These are phyloP conservation scores for Chalaropsis ovoidea DNA, from an alignment of 2,329 filamentous ascomycete genomes.

Conservation along the genomic window DNA sequence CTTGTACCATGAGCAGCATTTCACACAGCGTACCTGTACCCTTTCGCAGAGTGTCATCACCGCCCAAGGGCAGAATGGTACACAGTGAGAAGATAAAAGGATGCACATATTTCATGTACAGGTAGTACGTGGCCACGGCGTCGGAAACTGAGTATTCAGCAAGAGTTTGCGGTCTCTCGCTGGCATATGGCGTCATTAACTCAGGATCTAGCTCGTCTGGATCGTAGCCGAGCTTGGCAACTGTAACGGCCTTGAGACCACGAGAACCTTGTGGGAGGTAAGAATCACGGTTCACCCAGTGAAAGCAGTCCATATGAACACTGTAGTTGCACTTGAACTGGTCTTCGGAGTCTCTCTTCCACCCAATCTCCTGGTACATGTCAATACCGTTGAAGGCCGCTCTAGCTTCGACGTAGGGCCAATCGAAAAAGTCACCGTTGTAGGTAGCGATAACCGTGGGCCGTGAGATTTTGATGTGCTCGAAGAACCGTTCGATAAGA, in stretches of 20 bases:
- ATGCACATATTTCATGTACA: conserved; percentile 99
- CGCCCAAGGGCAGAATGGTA: conserved; percentile 86
- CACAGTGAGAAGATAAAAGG: conserved; percentile 98
- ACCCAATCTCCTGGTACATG: conserved; percentile 98
- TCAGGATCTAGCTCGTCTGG: conserved; percentile 96
- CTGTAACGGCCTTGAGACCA: conserved; percentile 93
- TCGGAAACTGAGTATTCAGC: conserved; percentile 98
- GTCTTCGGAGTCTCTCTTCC: conserved; percentile 88
- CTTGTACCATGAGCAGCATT: conserved; percentile 98
- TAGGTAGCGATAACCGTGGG: conserved; percentile 99
- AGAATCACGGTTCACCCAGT: conserved; percentile 97
- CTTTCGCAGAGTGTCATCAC: conserved; percentile 86
- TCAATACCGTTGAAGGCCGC: conserved; percentile 92
- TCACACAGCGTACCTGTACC: conserved; percentile 98
- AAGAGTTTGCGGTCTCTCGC: conserved; percentile 81
- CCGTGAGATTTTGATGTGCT: conserved; percentile 86
- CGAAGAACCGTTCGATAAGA: conserved; percentile 82
- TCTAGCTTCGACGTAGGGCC: conserved; percentile 92
- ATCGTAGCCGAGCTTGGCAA: conserved; percentile 95
- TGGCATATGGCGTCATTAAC: conserved; percentile 87
- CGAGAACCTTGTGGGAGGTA: conserved; percentile 95
- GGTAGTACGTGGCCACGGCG: conserved; percentile 94
- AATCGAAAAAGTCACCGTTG: conserved; percentile 99
- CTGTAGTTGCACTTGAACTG: conserved; percentile 95
- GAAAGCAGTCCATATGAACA: conserved; percentile 97